These are phyloP conservation scores for Eucalyptus marginata DNA, from an alignment of 345 rosid genomes.

Conservation along the genomic window DNA sequence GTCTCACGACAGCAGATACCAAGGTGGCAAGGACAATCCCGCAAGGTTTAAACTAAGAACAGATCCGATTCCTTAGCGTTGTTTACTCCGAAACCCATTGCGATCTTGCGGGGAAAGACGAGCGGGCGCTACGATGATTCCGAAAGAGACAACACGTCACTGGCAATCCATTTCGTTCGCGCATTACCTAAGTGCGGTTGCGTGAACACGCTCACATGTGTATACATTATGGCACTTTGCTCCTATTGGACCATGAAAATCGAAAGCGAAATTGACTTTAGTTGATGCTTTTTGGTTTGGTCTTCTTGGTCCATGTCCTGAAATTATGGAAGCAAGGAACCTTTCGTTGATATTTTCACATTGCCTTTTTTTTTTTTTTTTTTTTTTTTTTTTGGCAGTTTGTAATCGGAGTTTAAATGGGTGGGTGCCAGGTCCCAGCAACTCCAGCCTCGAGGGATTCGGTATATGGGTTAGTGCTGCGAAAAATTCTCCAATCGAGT, in stretches of 20 bases:
- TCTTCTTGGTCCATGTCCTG: background rate
- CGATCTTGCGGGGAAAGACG: background rate
- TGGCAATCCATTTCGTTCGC: background rate
- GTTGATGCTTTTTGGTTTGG: background rate
- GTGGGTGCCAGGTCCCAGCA: background rate
- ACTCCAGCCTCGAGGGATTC: background rate
- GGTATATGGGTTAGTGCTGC: background rate
- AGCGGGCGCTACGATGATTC: background rate
- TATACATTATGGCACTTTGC: background rate
- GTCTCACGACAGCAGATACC: background rate
- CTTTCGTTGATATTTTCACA: background rate
- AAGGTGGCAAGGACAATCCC: background rate
- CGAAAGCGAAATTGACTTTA: background rate
- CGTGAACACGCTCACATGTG: background rate
- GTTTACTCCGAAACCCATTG: background rate
- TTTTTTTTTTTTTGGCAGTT: background rate
- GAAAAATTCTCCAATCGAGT: background rate
- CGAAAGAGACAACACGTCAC: background rate
- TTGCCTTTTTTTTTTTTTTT: no score
- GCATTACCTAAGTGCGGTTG: background rate
- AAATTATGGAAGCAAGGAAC: background rate
- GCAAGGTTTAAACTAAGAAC: background rate
- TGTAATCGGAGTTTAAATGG: background rate
- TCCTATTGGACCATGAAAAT: background rate
- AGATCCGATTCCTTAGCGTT: background rate